phyloP scores from a whole-genome alignment of 208 protist species.

The Wallacemonas sp. region DNA sequence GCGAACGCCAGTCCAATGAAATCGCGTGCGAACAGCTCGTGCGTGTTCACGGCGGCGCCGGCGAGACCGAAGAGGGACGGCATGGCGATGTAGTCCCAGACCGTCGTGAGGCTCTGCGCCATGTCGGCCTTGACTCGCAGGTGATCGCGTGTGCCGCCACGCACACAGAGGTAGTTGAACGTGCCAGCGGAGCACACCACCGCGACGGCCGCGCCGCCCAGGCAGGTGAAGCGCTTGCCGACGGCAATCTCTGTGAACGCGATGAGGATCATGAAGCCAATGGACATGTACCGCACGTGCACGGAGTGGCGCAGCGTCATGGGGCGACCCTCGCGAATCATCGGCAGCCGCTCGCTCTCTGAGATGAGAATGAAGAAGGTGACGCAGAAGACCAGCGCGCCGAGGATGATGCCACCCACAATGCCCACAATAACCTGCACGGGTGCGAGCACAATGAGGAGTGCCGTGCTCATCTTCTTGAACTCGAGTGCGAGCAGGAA shows the following conservation, averaged over 20 bases:
- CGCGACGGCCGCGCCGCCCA: conserved; percentile 39
- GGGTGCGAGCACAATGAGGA: conserved; percentile 43
- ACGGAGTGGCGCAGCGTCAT: conserved; percentile 48
- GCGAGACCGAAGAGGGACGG: conserved; percentile 55
- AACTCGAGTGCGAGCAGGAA: conserved; percentile 57
- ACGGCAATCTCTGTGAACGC: conserved; percentile 27
- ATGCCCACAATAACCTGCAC: conserved; percentile 56
- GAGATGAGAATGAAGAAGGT: conserved; percentile 53
- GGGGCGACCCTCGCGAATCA: conserved; percentile 23
- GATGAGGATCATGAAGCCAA: conserved; percentile 48
- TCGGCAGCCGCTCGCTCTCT: conserved; percentile 45
- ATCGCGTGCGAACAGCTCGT: conserved; percentile 39
- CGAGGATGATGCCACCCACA: conserved; percentile 42
- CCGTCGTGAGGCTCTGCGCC: conserved; percentile 36
- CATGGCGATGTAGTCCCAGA: conserved; percentile 68
- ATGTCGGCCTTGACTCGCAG: conserved; percentile 41
- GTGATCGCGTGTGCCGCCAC: conserved; percentile 33
- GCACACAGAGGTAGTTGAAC: conserved; percentile 56
- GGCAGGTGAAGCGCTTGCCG: conserved; percentile 30
- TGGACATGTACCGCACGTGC: conserved; percentile 45
- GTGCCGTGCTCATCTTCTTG: conserved; percentile 29
- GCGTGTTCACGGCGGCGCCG: conserved; percentile 40
- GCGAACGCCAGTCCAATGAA: conserved; percentile 43
- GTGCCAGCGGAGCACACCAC: conserved; percentile 36
- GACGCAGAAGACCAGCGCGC: conserved; percentile 34